Evolutionary conservation across 1,284 basidiomycete genomes (phyloP).

Genomic region (Megacollybia platyphylla): DNA sequence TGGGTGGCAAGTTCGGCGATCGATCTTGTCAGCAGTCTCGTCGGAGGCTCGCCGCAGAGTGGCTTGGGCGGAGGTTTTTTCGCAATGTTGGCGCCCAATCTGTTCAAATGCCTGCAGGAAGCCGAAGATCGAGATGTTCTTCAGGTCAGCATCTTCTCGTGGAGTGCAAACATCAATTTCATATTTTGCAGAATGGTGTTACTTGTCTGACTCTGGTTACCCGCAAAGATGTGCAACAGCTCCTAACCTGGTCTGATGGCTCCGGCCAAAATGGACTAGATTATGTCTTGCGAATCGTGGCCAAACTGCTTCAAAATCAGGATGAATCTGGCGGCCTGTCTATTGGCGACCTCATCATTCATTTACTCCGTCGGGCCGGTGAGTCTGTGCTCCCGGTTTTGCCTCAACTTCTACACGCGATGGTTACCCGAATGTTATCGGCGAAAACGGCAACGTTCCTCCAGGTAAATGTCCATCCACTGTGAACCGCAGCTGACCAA

Average conservation of each 20-base stretch:
- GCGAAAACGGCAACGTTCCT: slow-evolving; percentile 85
- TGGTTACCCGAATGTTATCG: slow-evolving; percentile 68
- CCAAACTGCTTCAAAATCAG: slow-evolving; percentile 63
- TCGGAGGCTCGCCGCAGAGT: slow-evolving; percentile 48
- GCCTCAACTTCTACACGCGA: slow-evolving; percentile 75
- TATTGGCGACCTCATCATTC: slow-evolving; percentile 90
- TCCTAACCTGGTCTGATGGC: slow-evolving; percentile 63
- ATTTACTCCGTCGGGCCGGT: slow-evolving; percentile 73
- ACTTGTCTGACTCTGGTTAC: slow-evolving; percentile 74
- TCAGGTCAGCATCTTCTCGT: slow-evolving; percentile 37
- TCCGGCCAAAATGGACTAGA: slow-evolving; percentile 66
- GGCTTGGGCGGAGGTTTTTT: slow-evolving; percentile 74
- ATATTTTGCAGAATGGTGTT: slow-evolving; percentile 56
- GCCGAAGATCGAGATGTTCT: slow-evolving; percentile 78
- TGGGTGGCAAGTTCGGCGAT: slow-evolving; percentile 72
- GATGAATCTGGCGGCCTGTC: slow-evolving; percentile 84
- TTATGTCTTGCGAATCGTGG: slow-evolving; percentile 62
- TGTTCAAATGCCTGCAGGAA: slow-evolving; percentile 57
- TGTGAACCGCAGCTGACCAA: not conserved
- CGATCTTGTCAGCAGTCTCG: slow-evolving; percentile 64
- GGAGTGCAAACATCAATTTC: slow-evolving; percentile 2
- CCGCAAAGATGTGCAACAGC: slow-evolving; percentile 76
- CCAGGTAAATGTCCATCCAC: slow-evolving; percentile 37
- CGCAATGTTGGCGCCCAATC: slow-evolving; percentile 52
- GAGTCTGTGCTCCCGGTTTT: slow-evolving; percentile 73